Evolutionary conservation across 805 yeast species (phyloP).

Genomic region (Ogataea parapolymorpha): DNA sequence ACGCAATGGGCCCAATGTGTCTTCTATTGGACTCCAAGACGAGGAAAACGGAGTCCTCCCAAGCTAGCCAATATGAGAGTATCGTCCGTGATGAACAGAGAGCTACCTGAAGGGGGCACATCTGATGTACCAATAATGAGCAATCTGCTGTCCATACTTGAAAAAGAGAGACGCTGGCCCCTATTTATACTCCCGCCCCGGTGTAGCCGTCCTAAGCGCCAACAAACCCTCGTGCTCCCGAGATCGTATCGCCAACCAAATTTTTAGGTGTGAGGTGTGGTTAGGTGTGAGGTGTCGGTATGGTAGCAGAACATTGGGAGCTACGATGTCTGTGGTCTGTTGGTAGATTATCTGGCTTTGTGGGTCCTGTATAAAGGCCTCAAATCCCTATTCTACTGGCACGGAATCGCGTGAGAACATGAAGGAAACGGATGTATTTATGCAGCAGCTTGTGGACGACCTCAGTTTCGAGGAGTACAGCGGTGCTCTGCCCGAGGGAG

Average conservation of each 20-base stretch:
- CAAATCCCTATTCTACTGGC: not conserved
- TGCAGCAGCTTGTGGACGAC: slow-evolving; percentile 16
- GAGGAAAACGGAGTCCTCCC: too few relatives aligned
- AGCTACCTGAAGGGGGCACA: too few relatives aligned
- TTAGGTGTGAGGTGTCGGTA: not conserved
- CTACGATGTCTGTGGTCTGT: not conserved
- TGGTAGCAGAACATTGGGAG: not conserved
- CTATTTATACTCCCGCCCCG: not conserved
- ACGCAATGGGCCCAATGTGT: too few relatives aligned
- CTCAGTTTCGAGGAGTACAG: slow-evolving; percentile 10
- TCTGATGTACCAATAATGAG: too few relatives aligned
- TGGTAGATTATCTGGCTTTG: not conserved
- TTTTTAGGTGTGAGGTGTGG: not conserved
- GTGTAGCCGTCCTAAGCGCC: not conserved
- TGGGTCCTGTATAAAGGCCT: not conserved
- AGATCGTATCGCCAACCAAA: too few relatives aligned
- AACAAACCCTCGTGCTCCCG: not conserved
- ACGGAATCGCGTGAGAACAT: not conserved
- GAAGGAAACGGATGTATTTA: slow-evolving; percentile 8
- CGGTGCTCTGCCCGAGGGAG: not conserved
- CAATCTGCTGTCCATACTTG: not conserved
- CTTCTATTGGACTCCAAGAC: too few relatives aligned
- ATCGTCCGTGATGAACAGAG: too few relatives aligned
- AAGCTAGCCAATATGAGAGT: too few relatives aligned
- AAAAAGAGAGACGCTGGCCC: not conserved